Conservation (phyloP, 768 basidiomycete genomes). For the Omphalotus guepiniiformis region DNA sequence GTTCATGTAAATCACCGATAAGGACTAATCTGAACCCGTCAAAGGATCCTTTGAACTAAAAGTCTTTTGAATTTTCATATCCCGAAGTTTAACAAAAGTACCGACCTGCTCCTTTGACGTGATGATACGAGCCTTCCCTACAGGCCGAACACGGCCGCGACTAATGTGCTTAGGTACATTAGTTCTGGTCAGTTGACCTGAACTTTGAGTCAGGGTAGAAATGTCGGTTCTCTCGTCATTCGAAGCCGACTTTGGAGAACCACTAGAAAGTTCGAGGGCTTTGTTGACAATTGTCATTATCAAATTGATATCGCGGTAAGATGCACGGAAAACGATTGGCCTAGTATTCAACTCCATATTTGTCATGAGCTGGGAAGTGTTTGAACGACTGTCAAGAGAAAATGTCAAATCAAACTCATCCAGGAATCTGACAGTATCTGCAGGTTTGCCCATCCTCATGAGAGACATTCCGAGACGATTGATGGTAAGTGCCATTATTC, state of each 20-base stretch:
- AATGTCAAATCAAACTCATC: slow-evolving; percentile 90
- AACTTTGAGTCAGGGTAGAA: slow-evolving; percentile 6
- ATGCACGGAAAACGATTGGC: slow-evolving; percentile 90
- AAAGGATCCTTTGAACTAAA: slow-evolving; percentile 76
- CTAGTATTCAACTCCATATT: slow-evolving; percentile 79
- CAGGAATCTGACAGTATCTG: slow-evolving; percentile 86
- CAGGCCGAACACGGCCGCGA: slow-evolving; percentile 10
- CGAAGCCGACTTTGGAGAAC: slow-evolving; percentile 29
- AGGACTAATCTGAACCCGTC: slow-evolving; percentile 92
- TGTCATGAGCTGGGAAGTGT: slow-evolving; percentile 64
- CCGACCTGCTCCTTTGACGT: slow-evolving; percentile 81
- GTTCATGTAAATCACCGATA: slow-evolving; percentile 93
- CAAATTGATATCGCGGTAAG: slow-evolving; percentile 88
- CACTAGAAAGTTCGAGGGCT: slow-evolving; percentile 72
- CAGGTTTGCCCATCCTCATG: slow-evolving; percentile 75
- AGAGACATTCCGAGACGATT: slow-evolving; percentile 91
- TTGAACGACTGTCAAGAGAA: slow-evolving; percentile 80
- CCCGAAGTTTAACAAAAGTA: background rate
- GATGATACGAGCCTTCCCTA: slow-evolving; percentile 39
- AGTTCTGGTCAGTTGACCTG: slow-evolving; percentile 10
- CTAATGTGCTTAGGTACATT: slow-evolving; percentile 12
- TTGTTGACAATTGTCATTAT: slow-evolving; percentile 85
- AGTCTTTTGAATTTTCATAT: slow-evolving; percentile 2
- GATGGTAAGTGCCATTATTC: slow-evolving; percentile 75
- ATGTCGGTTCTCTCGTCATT: background rate